Evolutionary conservation across 2,329 filamentous ascomycete genomes (phyloP).

Genomic region (Trichoderma breve): DNA sequence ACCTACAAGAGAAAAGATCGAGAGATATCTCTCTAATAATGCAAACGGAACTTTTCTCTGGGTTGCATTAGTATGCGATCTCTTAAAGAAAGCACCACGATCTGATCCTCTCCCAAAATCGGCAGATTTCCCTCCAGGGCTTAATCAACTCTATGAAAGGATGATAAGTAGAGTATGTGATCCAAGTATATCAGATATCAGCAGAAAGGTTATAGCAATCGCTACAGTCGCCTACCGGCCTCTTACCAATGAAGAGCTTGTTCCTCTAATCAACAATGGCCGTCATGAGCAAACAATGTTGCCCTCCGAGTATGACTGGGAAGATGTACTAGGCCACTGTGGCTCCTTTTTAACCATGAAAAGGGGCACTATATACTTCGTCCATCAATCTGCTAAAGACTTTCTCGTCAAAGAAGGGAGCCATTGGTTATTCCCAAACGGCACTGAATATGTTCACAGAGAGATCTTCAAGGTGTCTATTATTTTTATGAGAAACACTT

Average conservation of each 20-base stretch:
- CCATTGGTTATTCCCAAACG: constrained; percentile 31
- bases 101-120: background rate
- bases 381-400: constrained; percentile 46
- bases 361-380: constrained; percentile 33
- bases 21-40: background rate
- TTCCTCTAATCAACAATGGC: background rate
- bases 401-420: constrained; percentile 37
- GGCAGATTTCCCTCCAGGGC: background rate
- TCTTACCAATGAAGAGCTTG: background rate
- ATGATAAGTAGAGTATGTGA: background rate
- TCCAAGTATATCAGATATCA: background rate
- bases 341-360: constrained; percentile 41
- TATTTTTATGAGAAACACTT: background rate
- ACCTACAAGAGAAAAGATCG: rapidly evolving
- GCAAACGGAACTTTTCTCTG: background rate
- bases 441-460: constrained; percentile 29
- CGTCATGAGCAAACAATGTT: rapidly evolving
- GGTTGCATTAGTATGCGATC: background rate
- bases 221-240: background rate
- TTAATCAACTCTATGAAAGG: background rate
- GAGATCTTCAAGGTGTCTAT: constrained; percentile 28
- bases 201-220: background rate
- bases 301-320: background rate
- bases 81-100: rapidly evolving
- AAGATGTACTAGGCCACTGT: constrained; percentile 25